These are phyloP conservation scores for Leccinum pellstonianum DNA, from an alignment of 768 basidiomycete genomes.

Conservation along the genomic window DNA sequence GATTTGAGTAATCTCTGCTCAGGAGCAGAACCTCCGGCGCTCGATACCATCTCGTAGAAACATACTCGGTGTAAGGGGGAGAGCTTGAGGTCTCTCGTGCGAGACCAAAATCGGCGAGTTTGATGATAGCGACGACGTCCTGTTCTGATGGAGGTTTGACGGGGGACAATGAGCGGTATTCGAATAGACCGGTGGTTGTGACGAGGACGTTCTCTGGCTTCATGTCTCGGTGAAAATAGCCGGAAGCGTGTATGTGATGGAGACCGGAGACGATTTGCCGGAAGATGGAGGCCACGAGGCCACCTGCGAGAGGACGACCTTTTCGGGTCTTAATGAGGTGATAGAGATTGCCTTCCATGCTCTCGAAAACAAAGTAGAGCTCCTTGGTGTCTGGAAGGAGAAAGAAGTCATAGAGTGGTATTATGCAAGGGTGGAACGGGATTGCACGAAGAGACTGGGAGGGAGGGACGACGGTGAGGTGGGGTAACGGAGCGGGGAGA, in stretches of 20 bases:
- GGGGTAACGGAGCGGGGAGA: slow-evolving; percentile 11
- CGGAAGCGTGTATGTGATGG: slow-evolving; percentile 86
- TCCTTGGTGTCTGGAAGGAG: slow-evolving; percentile 94
- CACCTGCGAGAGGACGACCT: slow-evolving; percentile 93
- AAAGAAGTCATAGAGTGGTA: slow-evolving; percentile 98
- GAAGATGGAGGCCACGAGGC: slow-evolving; percentile 93
- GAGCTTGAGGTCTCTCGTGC: slow-evolving; percentile 83
- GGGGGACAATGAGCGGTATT: slow-evolving; percentile 84
- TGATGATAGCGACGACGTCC: slow-evolving; percentile 96
- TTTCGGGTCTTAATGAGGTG: slow-evolving; percentile 98
- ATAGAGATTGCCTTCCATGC: slow-evolving; percentile 99
- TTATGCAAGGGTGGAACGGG: slow-evolving; percentile 94
- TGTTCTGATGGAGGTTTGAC: slow-evolving; percentile 69
- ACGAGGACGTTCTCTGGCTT: slow-evolving; percentile 99
- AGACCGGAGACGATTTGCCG: slow-evolving; percentile 88
- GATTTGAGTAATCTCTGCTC: slow-evolving; percentile 91
- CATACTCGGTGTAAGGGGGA: slow-evolving; percentile 98
- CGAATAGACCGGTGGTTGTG: slow-evolving; percentile 92
- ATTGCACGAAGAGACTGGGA: slow-evolving; percentile 91
- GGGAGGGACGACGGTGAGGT: slow-evolving; percentile 13
- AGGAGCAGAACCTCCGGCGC: slow-evolving; percentile 94
- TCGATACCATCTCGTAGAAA: slow-evolving; percentile 99
- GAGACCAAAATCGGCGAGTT: slow-evolving; percentile 97
- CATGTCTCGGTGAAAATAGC: slow-evolving; percentile 99
- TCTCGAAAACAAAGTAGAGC: slow-evolving; percentile 99